Evolutionary conservation across 352 stramenopile species (phyloP).

Genomic region (Thraustotheca clavata): DNA sequence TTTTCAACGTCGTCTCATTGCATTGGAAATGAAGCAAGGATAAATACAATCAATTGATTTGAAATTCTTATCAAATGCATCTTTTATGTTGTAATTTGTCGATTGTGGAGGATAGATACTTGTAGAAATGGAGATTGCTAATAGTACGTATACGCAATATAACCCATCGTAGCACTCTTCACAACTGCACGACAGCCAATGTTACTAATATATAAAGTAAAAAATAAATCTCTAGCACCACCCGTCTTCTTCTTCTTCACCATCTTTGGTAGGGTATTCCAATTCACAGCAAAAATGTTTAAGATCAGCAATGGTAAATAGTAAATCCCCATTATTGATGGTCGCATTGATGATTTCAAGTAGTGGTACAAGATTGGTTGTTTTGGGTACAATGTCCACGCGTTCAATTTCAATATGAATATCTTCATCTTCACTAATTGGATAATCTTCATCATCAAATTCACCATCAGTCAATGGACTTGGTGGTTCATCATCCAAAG

Average conservation of each 20-base stretch:
- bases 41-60: too few relatives aligned
- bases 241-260: background rate
- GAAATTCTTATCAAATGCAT: too few relatives aligned
- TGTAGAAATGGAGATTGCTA: too few relatives aligned
- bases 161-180: too few relatives aligned
- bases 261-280: background rate
- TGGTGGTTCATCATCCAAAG: background rate
- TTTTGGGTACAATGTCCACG: background rate
- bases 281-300: conserved; percentile 2
- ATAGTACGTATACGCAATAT: too few relatives aligned
- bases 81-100: too few relatives aligned
- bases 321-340: background rate
- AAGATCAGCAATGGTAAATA: conserved; percentile 9
- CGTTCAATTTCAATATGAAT: background rate
- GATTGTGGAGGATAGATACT: too few relatives aligned
- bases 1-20: too few relatives aligned
- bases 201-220: background rate
- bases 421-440: too few relatives aligned
- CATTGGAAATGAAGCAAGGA: too few relatives aligned
- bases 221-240: conserved; percentile 3
- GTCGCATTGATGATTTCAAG: conserved; percentile 11
- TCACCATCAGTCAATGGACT: background rate
- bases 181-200: too few relatives aligned
- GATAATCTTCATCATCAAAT: background rate
- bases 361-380: background rate